Evolutionary conservation across 2,329 filamentous ascomycete species (phyloP), one percentile per base, ranked within the genome.

Genomic region (Graphiopsis chlorocephala): DNA sequence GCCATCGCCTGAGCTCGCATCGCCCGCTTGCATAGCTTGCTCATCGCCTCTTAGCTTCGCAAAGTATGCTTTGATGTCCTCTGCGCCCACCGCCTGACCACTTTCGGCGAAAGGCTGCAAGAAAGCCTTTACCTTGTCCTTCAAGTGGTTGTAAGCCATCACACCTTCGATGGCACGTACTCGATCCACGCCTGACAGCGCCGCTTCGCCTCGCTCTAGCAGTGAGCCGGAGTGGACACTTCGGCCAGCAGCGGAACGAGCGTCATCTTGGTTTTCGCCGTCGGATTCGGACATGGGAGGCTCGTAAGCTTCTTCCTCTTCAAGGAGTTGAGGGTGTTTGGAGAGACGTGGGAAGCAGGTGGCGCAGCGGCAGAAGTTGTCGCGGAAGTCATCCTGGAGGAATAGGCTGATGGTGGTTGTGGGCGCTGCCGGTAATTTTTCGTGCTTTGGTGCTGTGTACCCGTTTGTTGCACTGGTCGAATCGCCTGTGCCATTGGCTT

Each of bases 31-130:
- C 28, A 68, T 69, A 8, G 69, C 76, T 50, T 90, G 81, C 52
- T 92, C 91, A 77, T 98, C 95, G 65, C 95, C 95, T 68, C 95
- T 86, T 70, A 99, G 79, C 80, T 95, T 94, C 60, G 94, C 94
- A 84, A 99, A 99, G 76, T 97, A 97, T 2, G 87, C 87, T 78
- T 97, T 99, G 78, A 99, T 95, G 78, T 98, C 93, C 74, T 99
- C 95, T 0, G 94, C 94, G 1, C 92, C 89, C 25, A 99, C 93
- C 0, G 91, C 88, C 77, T 91, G 82, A 0, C 94, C 94, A 68
- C 90, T 96, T 75, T 97, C 92, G 0, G 95, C 95, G 76, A 97
- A 99, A 50, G 96, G 90, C 78, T 93, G 88, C 72, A 99, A 87
- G 76, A 99, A 98, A 0, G 89, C 89, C 82, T 94, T 97, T n/a